A percentile compares a stretch with the other conserved stretches of the same genome.
phyloP scores from a whole-genome alignment of 1,284 basidiomycete genomes.

The Fomes fomentarius region DNA sequence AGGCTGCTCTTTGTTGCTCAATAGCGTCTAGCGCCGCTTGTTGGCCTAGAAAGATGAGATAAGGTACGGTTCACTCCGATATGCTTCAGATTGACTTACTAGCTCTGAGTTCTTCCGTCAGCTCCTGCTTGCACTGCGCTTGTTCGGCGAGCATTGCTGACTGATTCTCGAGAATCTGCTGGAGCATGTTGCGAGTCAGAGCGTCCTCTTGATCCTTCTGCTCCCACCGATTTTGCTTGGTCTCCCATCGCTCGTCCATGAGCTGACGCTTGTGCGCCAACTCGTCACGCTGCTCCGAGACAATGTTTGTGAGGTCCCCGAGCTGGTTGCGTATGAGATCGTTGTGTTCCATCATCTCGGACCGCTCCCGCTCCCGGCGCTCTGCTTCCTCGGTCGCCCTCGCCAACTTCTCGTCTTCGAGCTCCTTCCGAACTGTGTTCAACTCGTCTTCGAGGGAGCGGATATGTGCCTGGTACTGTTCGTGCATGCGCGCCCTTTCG shows the following conservation, averaged over 20 bases:
- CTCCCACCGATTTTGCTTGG: constrained; percentile 56
- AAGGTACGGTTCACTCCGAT: neutral
- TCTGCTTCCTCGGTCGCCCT: constrained; percentile 62
- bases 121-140: constrained; percentile 47
- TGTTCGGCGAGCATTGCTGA: constrained; percentile 55
- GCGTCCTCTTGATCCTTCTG: constrained; percentile 56
- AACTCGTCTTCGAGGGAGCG: constrained; percentile 64
- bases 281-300: constrained; percentile 63
- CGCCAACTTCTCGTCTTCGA: constrained; percentile 56
- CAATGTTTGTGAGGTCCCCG: constrained; percentile 65
- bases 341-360: constrained; percentile 59
- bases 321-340: constrained; percentile 62
- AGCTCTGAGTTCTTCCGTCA: constrained; percentile 17
- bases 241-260: constrained; percentile 59
- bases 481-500: constrained; percentile 48
- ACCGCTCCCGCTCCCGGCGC: constrained; percentile 57
- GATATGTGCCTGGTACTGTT: constrained; percentile 58
- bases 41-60: constrained; percentile 8
- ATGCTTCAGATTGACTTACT: constrained; percentile 1
- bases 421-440: constrained; percentile 54
- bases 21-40: constrained; percentile 23
- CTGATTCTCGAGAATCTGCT: constrained; percentile 54
- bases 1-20: constrained; percentile 17
- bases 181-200: constrained; percentile 60
- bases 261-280: constrained; percentile 57